Percentiles rank a stretch among this genome's conserved stretches.
Conservation (phyloP, 2,329 filamentous ascomycete species). For the Penicillium thymicola region DNA sequence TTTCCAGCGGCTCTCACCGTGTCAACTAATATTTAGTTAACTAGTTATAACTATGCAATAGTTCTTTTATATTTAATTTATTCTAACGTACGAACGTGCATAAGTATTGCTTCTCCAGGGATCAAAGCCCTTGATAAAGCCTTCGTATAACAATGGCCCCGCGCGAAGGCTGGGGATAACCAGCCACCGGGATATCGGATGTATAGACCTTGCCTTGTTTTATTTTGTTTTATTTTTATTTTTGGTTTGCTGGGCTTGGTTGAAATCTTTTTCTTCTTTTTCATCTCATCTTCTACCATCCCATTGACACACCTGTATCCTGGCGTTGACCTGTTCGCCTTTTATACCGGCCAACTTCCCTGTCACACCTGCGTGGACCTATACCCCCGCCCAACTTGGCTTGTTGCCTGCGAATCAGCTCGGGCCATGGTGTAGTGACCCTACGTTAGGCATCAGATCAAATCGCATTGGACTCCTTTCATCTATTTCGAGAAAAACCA, state of each 20-base stretch:
- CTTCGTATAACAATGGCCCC: conserved; percentile 11
- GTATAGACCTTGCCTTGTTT: conserved; percentile 14
- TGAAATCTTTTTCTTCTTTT: background rate
- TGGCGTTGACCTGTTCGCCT: background rate
- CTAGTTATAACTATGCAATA: too few relatives aligned
- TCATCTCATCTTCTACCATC: conserved; percentile 1
- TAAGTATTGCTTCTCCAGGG: background rate
- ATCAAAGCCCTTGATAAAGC: background rate
- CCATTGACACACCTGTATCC: background rate
- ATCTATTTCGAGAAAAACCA: background rate
- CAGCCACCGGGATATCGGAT: conserved; percentile 29
- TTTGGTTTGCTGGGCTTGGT: background rate
- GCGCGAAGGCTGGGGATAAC: conserved; percentile 29
- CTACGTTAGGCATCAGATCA: conserved; percentile 16
- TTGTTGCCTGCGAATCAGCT: conserved; percentile 3
- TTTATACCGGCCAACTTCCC: background rate
- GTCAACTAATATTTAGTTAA: background rate
- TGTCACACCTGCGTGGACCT: background rate
- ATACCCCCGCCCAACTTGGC: conserved; percentile 3
- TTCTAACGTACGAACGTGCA: background rate
- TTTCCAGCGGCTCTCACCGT: conserved; percentile 23
- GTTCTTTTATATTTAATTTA: background rate
- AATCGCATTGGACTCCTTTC: conserved; percentile 1
- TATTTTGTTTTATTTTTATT: background rate
- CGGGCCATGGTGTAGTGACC: conserved; percentile 17